phyloP scores from a whole-genome alignment of 2,329 filamentous ascomycete species.

The Ambrosiella xylebori region DNA sequence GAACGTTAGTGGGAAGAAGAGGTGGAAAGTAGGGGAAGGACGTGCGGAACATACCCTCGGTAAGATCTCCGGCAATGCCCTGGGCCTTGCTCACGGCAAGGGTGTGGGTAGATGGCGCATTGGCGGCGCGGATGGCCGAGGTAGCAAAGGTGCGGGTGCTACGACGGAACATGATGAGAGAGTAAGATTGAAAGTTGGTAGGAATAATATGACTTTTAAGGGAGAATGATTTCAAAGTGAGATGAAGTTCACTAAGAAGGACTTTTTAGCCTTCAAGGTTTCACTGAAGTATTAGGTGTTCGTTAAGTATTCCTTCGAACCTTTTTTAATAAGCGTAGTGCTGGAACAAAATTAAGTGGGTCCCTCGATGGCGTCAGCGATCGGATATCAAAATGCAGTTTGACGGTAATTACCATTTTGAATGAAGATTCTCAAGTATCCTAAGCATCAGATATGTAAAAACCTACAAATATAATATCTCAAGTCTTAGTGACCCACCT shows the following conservation, averaged over 20 bases:
- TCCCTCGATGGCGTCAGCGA: conserved; percentile 12
- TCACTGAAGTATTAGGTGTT: background rate
- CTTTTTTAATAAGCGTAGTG: background rate
- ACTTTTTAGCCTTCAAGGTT: too few species aligned
- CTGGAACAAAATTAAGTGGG: conserved; percentile 7
- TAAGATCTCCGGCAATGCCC: conserved; percentile 58
- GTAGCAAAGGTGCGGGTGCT: conserved; percentile 50
- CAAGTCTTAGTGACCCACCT: too few species aligned
- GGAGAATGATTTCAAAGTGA: too few species aligned
- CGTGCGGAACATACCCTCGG: conserved; percentile 46
- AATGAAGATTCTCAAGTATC: background rate
- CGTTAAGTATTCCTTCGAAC: background rate
- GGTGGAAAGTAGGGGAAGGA: background rate
- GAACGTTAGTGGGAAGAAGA: background rate
- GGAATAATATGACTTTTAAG: background rate
- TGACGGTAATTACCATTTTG: background rate
- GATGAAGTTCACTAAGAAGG: too few species aligned
- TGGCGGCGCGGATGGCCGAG: conserved; percentile 34
- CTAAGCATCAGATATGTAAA: background rate
- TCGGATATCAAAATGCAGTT: background rate
- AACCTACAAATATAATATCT: background rate
- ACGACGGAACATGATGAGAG: conserved; percentile 46
- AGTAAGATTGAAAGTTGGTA: background rate
- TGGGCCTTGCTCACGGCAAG: conserved; percentile 65
- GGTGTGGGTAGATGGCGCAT: conserved; percentile 38